A percentile compares a stretch with the other conserved stretches of the same genome.
Evolutionary conservation across 2,329 filamentous ascomycete species (phyloP).

Genomic region (Alternaria viburni): DNA sequence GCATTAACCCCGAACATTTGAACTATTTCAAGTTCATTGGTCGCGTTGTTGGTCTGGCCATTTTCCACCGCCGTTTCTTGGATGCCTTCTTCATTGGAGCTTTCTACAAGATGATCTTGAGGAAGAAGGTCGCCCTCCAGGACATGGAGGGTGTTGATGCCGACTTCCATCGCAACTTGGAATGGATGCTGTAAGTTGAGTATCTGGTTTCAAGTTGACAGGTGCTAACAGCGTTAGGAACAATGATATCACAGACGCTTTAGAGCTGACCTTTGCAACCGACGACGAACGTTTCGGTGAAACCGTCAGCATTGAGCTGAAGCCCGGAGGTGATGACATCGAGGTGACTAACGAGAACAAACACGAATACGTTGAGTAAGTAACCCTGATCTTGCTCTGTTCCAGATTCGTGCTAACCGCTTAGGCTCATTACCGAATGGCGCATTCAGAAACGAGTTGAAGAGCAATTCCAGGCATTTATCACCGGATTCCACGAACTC

Average conservation of each 20-base stretch:
- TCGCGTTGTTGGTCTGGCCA: conserved; percentile 92
- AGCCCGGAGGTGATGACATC: conserved; percentile 86
- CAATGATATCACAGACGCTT: conserved; percentile 93
- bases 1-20: conserved; percentile 98
- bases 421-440: conserved; percentile 93
- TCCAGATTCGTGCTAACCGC: conserved; percentile 20
- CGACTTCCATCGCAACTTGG: conserved; percentile 93
- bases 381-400: conserved; percentile 16
- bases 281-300: conserved; percentile 98
- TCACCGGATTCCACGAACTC: conserved; percentile 95
- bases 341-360: conserved; percentile 99
- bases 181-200: conserved; percentile 79
- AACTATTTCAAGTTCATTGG: conserved; percentile 99
- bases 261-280: conserved; percentile 95
- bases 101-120: conserved; percentile 98
- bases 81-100: conserved; percentile 99
- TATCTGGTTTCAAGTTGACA: neutral
- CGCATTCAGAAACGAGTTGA: conserved; percentile 98
- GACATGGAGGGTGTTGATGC: conserved; percentile 99
- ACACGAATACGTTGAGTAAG: conserved; percentile 93
- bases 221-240: conserved; percentile 59
- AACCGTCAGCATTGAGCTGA: conserved; percentile 90
- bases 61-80: conserved; percentile 96
- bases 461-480: conserved; percentile 98
- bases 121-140: conserved; percentile 86